Base-by-base conservation (phyloP, 495 filamentous ascomycete species). In the Penicillium silybi region DNA sequence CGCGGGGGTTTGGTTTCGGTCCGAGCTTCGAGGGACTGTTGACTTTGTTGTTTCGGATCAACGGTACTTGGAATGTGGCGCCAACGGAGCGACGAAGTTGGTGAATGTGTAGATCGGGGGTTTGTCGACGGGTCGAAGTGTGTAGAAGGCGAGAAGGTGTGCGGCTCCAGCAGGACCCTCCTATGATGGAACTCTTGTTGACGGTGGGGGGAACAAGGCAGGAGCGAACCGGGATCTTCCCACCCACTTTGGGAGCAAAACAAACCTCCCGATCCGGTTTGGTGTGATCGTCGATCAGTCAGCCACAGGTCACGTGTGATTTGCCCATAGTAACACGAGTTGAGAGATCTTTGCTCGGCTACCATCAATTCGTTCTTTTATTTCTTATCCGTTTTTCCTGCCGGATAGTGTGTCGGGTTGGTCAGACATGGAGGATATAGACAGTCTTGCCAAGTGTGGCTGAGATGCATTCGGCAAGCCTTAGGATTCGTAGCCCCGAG, bases 261-360 rank as follows among this genome's bases (percentile, higher is more conserved):
- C 72, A 75, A 75, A 74, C 73, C 68, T 75, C 72, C 68, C 58
- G 44, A 71, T 68, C 38, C 20, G 65, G 70, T 48, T 61, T 65
- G 54, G 71, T 48, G 42, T 47, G 15, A 60, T 67, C 62, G 48
- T 37, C 49, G 57, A 63, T 60, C 56, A 45, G 22, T 50, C 46
- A 49, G 49, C 53, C 52, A 53, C 42, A 3, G 40, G 47, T 61
- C 56, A 58, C 55, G 51, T 57, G 61, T 39, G 7, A 18, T 0
- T 9, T 19, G 37, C 37, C 37, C 37, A 17, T 9, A 17, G 4
- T 17, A 11, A 17, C 16, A 19, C 37, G 18, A 18, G 13, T 19
- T 32, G 29, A 13, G 29, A 32, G 29, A 32, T 32, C 9, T 32
- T 32, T 10, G 11, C 3, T 13, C 11, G 2, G 37, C 18, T 39